phyloP scores from a whole-genome alignment of 176 grass and related monocot species.

The Alopecurus myosuroides region DNA sequence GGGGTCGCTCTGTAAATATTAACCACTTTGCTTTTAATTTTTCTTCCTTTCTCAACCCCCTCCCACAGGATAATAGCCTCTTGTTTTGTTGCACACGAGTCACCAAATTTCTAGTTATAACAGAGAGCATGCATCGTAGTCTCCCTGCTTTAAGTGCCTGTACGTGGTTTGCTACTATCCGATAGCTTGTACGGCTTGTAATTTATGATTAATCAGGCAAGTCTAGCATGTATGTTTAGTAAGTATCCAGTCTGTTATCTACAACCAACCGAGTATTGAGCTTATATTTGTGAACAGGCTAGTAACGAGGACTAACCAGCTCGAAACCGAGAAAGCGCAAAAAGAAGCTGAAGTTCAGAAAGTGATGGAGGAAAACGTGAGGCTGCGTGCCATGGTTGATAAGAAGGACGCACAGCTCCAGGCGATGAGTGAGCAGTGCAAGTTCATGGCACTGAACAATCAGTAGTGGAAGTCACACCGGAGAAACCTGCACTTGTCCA shows the following conservation, averaged over 20 bases:
- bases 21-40: not conserved
- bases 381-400: conserved; percentile 64
- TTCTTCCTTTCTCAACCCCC: not conserved
- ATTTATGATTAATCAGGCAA: conserved; percentile 15
- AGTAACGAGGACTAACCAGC: conserved; percentile 62
- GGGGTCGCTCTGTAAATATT: not conserved
- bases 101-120: not conserved
- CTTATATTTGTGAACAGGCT: conserved; percentile 43
- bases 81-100: not conserved
- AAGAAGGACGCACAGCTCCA: conserved; percentile 82
- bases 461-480: conserved; percentile 12
- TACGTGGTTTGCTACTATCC: not conserved
- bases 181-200: not conserved
- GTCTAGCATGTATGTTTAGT: not conserved
- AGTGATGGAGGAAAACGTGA: conserved; percentile 84
- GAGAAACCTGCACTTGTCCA: not conserved
- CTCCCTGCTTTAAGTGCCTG: not conserved
- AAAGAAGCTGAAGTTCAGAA: conserved; percentile 85
- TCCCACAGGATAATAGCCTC: not conserved
- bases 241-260: not conserved
- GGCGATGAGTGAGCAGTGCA: conserved; percentile 88
- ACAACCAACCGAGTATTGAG: not conserved
- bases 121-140: not conserved
- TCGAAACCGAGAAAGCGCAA: conserved; percentile 76
- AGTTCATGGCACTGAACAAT: conserved; percentile 79